A percentile compares a stretch with the other conserved stretches of the same genome.
Conservation (phyloP, 75 land plant genomes). For the Cunninghamia lanceolata region DNA sequence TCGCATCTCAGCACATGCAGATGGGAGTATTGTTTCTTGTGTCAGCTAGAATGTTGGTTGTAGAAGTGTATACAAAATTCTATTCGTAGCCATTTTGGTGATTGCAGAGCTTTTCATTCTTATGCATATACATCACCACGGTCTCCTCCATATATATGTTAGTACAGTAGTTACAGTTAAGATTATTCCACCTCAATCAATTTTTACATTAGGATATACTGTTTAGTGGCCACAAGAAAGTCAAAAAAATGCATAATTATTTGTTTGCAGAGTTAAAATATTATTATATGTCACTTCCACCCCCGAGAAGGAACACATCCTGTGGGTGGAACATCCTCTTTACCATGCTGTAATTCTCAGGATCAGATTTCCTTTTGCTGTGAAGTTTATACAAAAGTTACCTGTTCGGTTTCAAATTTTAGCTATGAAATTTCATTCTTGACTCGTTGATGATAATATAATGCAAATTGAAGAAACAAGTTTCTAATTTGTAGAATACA, state of each 20-base stretch:
- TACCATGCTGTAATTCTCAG: neutral
- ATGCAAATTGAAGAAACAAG: neutral
- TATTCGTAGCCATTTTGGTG: conserved; percentile 15
- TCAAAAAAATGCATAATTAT: neutral
- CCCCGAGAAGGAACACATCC: neutral
- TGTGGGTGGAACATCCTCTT: neutral
- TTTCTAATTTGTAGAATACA: neutral
- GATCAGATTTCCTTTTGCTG: neutral
- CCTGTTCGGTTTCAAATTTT: neutral
- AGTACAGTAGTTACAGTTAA: neutral
- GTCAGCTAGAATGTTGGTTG: conserved; percentile 46
- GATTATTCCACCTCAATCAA: neutral
- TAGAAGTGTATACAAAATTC: conserved; percentile 4
- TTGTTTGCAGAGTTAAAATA: neutral
- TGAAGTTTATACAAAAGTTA: neutral
- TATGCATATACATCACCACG: neutral
- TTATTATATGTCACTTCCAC: neutral
- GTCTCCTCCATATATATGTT: neutral
- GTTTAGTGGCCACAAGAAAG: neutral
- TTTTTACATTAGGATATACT: neutral
- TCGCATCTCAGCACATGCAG: conserved; percentile 74
- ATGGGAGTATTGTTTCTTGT: conserved; percentile 64
- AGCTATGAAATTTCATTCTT: neutral
- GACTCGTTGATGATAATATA: neutral
- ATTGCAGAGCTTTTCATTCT: neutral